phyloP scores from a whole-genome alignment of 108 stramenopile genomes.

The Halocafeteria seosinensis region DNA sequence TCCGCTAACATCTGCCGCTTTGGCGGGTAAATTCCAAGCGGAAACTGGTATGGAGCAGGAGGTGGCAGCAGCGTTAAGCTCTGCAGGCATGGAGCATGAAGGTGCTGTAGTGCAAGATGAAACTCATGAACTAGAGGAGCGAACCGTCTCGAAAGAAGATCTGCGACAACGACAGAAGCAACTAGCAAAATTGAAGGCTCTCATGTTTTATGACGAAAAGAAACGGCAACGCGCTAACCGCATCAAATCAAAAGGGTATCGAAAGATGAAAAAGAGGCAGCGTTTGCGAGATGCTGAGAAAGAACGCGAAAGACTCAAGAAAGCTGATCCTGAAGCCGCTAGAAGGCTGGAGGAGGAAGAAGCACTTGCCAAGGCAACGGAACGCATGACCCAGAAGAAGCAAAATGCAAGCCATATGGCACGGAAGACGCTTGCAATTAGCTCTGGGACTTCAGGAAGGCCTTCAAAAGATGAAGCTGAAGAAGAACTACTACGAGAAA shows the following conservation, averaged over 20 bases:
- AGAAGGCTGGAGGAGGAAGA: slow-evolving; percentile 63
- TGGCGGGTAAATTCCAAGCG: slow-evolving; percentile 62
- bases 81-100: slow-evolving; percentile 63
- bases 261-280: slow-evolving; percentile 71
- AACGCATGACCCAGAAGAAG: slow-evolving; percentile 82
- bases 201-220: slow-evolving; percentile 95
- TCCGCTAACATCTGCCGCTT: slow-evolving; percentile 9
- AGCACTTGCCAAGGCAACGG: slow-evolving; percentile 75
- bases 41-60: slow-evolving; percentile 78
- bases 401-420: slow-evolving; percentile 95
- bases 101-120: slow-evolving; percentile 49
- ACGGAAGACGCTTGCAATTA: slow-evolving; percentile 55
- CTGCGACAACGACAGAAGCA: slow-evolving; percentile 72
- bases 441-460: too few species aligned
- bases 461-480: too few species aligned
- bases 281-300: slow-evolving; percentile 47
- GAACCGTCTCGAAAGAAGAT: slow-evolving; percentile 61
- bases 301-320: slow-evolving; percentile 45
- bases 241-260: slow-evolving; percentile 91
- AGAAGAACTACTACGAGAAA: too few species aligned
- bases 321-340: slow-evolving; percentile 44
- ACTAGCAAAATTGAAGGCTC: slow-evolving; percentile 74
- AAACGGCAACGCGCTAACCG: slow-evolving; percentile 94
- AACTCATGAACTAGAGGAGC: slow-evolving; percentile 49
- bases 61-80: slow-evolving; percentile 53